Evolutionary conservation across 352 stramenopile species (phyloP).

Genomic region (Peronosclerospora sorghi): DNA sequence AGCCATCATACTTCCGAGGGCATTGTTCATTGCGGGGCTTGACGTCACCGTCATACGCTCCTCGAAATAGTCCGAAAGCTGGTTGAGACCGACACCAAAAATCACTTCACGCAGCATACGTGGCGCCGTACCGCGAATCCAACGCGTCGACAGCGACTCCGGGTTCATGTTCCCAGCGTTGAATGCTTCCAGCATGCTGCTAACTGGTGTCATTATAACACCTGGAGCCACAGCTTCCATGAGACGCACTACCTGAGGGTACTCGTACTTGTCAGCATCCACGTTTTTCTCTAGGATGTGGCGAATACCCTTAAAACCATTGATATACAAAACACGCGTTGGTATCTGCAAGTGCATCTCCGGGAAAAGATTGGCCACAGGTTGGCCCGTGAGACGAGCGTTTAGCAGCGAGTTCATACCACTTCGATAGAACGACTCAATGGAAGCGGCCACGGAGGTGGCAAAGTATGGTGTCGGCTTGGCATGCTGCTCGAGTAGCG

Average conservation of each 20-base stretch:
- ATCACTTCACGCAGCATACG: constrained; percentile 86
- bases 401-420: constrained; percentile 90
- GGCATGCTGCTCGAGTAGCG: constrained; percentile 84
- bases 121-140: constrained; percentile 83
- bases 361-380: constrained; percentile 78
- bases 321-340: constrained; percentile 88
- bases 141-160: constrained; percentile 77
- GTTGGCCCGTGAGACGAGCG: constrained; percentile 68
- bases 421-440: constrained; percentile 90
- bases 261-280: constrained; percentile 71
- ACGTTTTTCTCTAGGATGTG: constrained; percentile 81
- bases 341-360: constrained; percentile 93
- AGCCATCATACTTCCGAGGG: constrained; percentile 76
- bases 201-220: constrained; percentile 90
- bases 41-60: constrained; percentile 70
- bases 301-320: constrained; percentile 88
- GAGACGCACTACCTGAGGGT: constrained; percentile 69
- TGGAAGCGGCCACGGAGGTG: constrained; percentile 83
- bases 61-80: constrained; percentile 90
- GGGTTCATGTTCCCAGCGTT: constrained; percentile 91
- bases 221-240: constrained; percentile 76
- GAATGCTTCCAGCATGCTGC: constrained; percentile 85
- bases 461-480: constrained; percentile 86
- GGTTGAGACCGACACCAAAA: constrained; percentile 90
- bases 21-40: constrained; percentile 78